phyloP scores from a whole-genome alignment of 768 basidiomycete species.

The Terana coerulea region DNA sequence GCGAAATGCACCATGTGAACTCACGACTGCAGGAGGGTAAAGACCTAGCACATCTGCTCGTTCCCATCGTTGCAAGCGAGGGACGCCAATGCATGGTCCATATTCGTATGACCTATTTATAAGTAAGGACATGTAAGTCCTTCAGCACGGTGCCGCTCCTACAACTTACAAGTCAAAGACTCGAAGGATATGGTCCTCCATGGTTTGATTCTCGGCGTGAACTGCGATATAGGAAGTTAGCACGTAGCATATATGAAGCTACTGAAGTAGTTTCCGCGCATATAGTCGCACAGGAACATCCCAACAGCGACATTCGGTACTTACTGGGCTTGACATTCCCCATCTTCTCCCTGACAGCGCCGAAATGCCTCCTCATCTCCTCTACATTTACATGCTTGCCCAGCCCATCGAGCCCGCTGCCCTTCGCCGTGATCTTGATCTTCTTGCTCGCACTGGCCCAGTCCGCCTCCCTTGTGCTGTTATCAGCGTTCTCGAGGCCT shows the following conservation, averaged over 20 bases:
- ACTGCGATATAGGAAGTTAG: slow-evolving; percentile 37
- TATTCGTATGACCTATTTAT: slow-evolving; percentile 71
- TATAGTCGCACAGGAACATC: too few relatives aligned
- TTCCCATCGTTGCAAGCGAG: slow-evolving; percentile 86
- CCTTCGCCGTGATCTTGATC: slow-evolving; percentile 17
- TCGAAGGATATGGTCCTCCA: slow-evolving; percentile 67
- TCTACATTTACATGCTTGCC: slow-evolving; percentile 37
- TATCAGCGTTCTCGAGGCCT: slow-evolving; percentile 11
- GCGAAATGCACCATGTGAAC: slow-evolving; percentile 22
- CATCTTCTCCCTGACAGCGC: slow-evolving; percentile 47
- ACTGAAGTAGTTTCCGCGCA: too few relatives aligned
- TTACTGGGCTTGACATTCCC: slow-evolving; percentile 56
- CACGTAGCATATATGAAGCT: too few relatives aligned
- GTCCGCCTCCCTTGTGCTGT: background rate
- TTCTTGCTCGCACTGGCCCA: background rate
- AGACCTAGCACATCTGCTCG: slow-evolving; percentile 76
- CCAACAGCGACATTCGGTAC: slow-evolving; percentile 26
- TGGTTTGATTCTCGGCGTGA: slow-evolving; percentile 57
- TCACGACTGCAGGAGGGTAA: slow-evolving; percentile 74
- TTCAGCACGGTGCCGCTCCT: too few relatives aligned
- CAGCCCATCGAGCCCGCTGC: slow-evolving; percentile 36
- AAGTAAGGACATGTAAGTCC: too few relatives aligned
- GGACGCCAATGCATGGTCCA: slow-evolving; percentile 75
- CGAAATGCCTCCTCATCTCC: slow-evolving; percentile 49
- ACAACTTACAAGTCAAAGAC: slow-evolving; percentile 74